phyloP scores from a whole-genome alignment of 306 rosid genomes.

The Citrullus mucosospermus region DNA sequence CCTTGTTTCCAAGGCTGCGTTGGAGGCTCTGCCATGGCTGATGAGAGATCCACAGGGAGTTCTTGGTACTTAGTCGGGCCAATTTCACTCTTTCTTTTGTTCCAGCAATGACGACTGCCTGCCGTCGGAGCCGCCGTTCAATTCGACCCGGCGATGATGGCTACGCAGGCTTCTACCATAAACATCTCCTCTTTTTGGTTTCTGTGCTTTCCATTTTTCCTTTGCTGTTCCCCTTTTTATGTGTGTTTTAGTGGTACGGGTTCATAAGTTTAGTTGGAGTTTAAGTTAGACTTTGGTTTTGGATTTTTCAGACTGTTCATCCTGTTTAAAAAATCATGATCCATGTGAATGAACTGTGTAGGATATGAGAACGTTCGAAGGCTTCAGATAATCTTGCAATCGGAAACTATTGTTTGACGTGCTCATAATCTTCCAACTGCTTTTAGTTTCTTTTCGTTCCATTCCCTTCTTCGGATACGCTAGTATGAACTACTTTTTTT shows the following conservation, averaged over 20 bases:
- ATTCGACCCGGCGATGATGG: constrained; percentile 24
- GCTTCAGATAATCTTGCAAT: too few species aligned
- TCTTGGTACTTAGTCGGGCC: background rate
- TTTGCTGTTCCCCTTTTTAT: background rate
- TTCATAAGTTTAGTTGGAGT: background rate
- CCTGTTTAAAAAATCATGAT: background rate
- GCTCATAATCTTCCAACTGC: background rate
- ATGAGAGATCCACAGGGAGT: background rate
- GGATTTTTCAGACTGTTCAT: background rate
- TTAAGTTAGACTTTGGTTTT: background rate
- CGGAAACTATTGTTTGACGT: too few species aligned
- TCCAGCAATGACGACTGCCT: constrained; percentile 38
- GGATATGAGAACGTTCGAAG: background rate
- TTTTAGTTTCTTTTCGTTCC: background rate
- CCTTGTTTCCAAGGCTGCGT: background rate
- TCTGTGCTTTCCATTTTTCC: background rate
- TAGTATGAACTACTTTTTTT: too few species aligned
- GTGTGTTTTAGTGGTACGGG: background rate
- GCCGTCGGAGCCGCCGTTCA: constrained; percentile 25
- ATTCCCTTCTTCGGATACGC: too few species aligned
- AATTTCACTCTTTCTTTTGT: background rate
- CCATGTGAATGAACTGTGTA: background rate
- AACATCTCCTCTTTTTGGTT: background rate
- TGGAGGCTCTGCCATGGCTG: background rate
- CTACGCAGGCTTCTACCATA: constrained; percentile 19